Conservation (phyloP, 1,139 yeast species). For the Candida sp. region DNA sequence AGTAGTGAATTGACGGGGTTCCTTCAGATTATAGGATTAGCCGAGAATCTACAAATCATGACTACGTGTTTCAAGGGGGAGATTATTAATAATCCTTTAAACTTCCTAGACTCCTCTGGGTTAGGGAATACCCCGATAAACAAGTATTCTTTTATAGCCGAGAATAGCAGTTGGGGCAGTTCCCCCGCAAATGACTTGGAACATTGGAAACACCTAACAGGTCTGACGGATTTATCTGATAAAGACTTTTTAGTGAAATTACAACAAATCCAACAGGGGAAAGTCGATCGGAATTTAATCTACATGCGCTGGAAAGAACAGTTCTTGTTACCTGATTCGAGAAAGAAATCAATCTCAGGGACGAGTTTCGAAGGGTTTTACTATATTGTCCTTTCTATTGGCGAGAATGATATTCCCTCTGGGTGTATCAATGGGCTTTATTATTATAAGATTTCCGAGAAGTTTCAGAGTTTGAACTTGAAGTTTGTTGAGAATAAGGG, state of each 20-base stretch:
- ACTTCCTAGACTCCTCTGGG: constrained; percentile 5
- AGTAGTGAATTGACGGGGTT: constrained; percentile 71
- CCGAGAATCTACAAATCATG: constrained; percentile 72
- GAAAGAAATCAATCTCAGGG: constrained; percentile 60
- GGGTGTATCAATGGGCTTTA: constrained; percentile 80
- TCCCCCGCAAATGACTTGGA: constrained; percentile 66
- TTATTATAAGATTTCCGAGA: constrained; percentile 74
- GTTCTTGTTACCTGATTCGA: constrained; percentile 78
- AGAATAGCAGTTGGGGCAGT: constrained; percentile 55
- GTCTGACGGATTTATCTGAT: constrained; percentile 24
- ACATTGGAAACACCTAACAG: constrained; percentile 82
- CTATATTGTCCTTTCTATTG: constrained; percentile 78
- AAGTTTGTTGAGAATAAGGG: constrained; percentile 31
- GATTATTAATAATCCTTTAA: constrained; percentile 60
- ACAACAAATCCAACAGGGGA: constrained; percentile 26
- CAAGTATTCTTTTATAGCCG: constrained; percentile 37
- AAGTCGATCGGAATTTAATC: constrained; percentile 38
- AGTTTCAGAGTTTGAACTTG: constrained; percentile 55
- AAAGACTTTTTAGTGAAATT: constrained; percentile 24
- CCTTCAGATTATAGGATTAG: constrained; percentile 75
- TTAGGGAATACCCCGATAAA: constrained; percentile 12
- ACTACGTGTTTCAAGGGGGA: constrained; percentile 88
- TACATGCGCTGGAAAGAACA: constrained; percentile 97
- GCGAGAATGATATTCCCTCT: constrained; percentile 28
- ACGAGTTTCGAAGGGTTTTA: constrained; percentile 95